Percentiles rank a stretch among this genome's conserved stretches.
Evolutionary conservation across 495 filamentous ascomycete species (phyloP).

Genomic region (Hyaloscypha hepaticicola): DNA sequence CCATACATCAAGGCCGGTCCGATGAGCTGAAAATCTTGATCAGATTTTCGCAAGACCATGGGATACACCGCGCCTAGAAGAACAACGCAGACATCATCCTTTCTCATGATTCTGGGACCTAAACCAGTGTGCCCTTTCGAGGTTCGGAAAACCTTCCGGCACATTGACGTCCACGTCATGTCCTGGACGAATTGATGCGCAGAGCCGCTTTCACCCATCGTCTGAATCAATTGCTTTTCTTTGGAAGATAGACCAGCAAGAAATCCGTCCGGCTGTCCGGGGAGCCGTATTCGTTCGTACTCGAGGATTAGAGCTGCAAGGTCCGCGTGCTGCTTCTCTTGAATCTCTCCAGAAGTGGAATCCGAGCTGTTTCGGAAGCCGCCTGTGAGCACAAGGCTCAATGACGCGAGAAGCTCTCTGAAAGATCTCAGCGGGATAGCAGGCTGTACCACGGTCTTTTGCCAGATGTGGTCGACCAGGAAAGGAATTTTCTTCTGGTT

Average conservation of each 20-base stretch:
- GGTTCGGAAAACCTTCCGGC: conserved; percentile 19
- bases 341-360: conserved; percentile 10
- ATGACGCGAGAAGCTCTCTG: conserved; percentile 8
- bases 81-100: conserved; percentile 13
- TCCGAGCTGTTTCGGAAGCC: conserved; percentile 4
- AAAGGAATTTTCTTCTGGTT: conserved; percentile 18
- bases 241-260: conserved; percentile 7
- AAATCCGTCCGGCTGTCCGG: conserved; percentile 5
- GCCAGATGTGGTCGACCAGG: conserved; percentile 22
- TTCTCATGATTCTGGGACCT: conserved; percentile 19
- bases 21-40: conserved; percentile 11
- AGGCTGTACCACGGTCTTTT: conserved; percentile 11
- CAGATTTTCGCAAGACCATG: conserved; percentile 14
- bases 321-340: conserved; percentile 9
- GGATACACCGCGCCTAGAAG: conserved; percentile 12
- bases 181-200: conserved; percentile 21
- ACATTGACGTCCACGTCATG: conserved; percentile 24
- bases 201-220: conserved; percentile 6
- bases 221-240: background rate
- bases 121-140: conserved; percentile 12
- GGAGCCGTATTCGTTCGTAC: conserved; percentile 13
- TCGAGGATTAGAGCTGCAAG: conserved; percentile 16
- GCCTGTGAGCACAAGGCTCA: conserved; percentile 19
- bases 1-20: conserved; percentile 18
- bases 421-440: conserved; percentile 6